Evolutionary conservation across 1,284 basidiomycete genomes (phyloP), one percentile per base, ranked within the genome.

Genomic region (Rhizopogon parksii): DNA sequence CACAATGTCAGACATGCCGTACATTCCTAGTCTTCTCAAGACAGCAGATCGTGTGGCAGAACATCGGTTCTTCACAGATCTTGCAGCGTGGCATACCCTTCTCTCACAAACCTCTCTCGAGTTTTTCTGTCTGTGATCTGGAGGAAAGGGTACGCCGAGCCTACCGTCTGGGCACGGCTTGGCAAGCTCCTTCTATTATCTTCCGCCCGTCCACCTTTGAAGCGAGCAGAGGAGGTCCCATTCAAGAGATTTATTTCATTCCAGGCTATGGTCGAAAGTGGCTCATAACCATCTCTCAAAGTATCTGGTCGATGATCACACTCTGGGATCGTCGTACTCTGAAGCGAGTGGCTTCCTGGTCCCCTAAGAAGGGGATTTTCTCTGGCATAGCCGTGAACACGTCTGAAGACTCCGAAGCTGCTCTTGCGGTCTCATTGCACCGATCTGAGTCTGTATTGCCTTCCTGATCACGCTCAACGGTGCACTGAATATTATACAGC

Each of bases 261-360:
- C 73, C 73, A 24, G 70, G 71, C 9, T 60, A 62, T 40, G 69
- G 68, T 6, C 71, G 68, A 7, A 62, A 64, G 47, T 72, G 75
- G 61, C 51, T 85, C 9, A 51, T 80, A 47, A 78, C 78, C 2
- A 69, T 80, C 7, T 79, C 79, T 7, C 76, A 77, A 53, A 73
- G 74, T 4, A 77, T 85, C 43, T 85, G 82, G 82, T 71, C 70
- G 27, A 67, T 70, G 21, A 60, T 85, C 46, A 69, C 70, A 1
- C 61, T 80, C 24, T 82, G 83, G 79, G 71, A 78, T 51, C 59
- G 78, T 25, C 46, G 51, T 55, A 57, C 50, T 12, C 53, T 68
- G 25, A 46, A 46, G n/a, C 47, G 52, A 6, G 54, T 68, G 39
- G 72, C 62, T 1, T 69, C 76, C 45, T 85, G 82, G 82, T 73